These are phyloP conservation scores for Exidia glandulosa DNA, from an alignment of 768 basidiomycete species.

Conservation along the genomic window DNA sequence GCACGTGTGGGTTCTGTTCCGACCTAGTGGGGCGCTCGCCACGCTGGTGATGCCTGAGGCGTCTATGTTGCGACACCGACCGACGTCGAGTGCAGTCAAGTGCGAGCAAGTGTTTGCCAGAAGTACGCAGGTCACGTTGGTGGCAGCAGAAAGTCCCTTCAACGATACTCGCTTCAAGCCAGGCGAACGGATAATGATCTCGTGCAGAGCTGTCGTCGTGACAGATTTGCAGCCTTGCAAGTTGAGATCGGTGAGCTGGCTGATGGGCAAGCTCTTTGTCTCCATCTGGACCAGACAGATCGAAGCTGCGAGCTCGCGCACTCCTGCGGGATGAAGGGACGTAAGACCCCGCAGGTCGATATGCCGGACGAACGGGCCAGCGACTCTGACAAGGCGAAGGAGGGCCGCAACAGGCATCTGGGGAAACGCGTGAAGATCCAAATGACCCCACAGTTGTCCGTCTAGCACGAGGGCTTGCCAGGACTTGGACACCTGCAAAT, in stretches of 20 bases:
- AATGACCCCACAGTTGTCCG: slow-evolving; percentile 71
- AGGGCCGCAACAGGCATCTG: slow-evolving; percentile 36
- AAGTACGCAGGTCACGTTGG: slow-evolving; percentile 62
- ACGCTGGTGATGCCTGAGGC: slow-evolving; percentile 19
- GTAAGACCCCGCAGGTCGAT: slow-evolving; percentile 57
- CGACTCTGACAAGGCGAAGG: slow-evolving; percentile 37
- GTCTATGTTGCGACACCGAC: slow-evolving; percentile 58
- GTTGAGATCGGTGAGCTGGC: slow-evolving; percentile 60
- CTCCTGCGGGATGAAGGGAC: slow-evolving; percentile 33
- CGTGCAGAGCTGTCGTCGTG: slow-evolving; percentile 55
- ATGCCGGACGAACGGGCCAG: slow-evolving; percentile 52
- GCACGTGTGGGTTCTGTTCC: not conserved
- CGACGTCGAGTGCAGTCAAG: slow-evolving; percentile 54
- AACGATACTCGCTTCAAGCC: slow-evolving; percentile 46
- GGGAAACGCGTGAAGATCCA: slow-evolving; percentile 56
- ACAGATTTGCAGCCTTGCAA: slow-evolving; percentile 62
- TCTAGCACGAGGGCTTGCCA: slow-evolving; percentile 74
- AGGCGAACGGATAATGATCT: slow-evolving; percentile 57
- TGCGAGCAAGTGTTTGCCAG: slow-evolving; percentile 47
- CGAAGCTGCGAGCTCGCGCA: slow-evolving; percentile 36
- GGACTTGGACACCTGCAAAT: slow-evolving; percentile 53
- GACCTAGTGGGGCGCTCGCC: slow-evolving; percentile 24
- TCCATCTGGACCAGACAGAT: slow-evolving; percentile 1
- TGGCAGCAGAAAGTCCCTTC: slow-evolving; percentile 58
- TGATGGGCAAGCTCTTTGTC: slow-evolving; percentile 16